Percentiles rank a stretch among this genome's conserved stretches.
phyloP scores from a whole-genome alignment of 192 early-diverging fungal genomes.

The Anaeromyces robustus region DNA sequence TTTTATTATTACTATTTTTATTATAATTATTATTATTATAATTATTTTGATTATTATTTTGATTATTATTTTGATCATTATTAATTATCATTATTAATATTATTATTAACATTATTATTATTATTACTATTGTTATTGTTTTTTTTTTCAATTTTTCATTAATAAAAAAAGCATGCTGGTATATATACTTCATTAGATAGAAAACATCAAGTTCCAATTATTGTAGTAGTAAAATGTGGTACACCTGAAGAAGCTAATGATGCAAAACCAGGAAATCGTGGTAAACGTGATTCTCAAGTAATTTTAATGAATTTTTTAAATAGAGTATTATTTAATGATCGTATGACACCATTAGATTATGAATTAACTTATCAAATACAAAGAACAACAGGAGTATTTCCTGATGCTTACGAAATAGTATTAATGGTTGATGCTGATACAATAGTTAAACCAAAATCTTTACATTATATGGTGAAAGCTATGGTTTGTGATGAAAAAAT shows the following conservation, averaged over 20 bases:
- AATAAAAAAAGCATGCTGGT: constrained; percentile 9
- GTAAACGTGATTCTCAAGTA: constrained; percentile 83
- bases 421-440: constrained; percentile 74
- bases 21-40: no score
- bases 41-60: no score
- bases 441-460: constrained; percentile 54
- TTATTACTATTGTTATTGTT: no score
- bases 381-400: constrained; percentile 58
- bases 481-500: constrained; percentile 74
- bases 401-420: constrained; percentile 53
- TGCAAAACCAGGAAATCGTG: constrained; percentile 82
- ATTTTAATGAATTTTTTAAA: constrained; percentile 69
- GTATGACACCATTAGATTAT: constrained; percentile 76
- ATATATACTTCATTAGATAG: constrained; percentile 12
- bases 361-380: constrained; percentile 72
- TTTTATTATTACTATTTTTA: no score
- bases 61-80: no score
- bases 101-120: no score
- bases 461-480: constrained; percentile 59
- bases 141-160: no score
- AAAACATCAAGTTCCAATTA: constrained; percentile 79
- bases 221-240: constrained; percentile 91
- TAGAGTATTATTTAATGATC: constrained; percentile 65
- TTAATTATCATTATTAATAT: no score
- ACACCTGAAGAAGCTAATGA: constrained; percentile 50